phyloP scores from a whole-genome alignment of 73 alveolate genomes.

The Paramecium caudatum region DNA sequence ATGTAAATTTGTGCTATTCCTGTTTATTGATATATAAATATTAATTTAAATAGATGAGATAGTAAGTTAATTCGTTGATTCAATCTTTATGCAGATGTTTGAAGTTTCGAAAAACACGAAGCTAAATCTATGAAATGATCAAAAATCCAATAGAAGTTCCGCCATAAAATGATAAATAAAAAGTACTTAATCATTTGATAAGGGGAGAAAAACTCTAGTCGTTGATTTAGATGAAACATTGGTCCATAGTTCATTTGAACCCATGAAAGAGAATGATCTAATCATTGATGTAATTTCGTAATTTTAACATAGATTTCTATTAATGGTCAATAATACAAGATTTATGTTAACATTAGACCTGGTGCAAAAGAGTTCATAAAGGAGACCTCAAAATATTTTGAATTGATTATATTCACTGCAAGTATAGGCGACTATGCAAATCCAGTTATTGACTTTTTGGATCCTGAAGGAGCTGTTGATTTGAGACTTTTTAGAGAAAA shows the following conservation, averaged over 20 bases:
- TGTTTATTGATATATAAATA: too few species aligned
- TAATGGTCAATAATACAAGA: constrained; percentile 47
- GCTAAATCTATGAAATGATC: constrained; percentile 1
- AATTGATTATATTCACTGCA: constrained; percentile 75
- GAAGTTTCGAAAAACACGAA: neutral
- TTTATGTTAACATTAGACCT: constrained; percentile 75
- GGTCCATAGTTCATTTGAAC: constrained; percentile 81
- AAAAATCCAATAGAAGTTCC: constrained; percentile 23
- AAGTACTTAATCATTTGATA: constrained; percentile 42
- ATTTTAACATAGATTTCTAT: neutral
- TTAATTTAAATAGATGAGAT: neutral
- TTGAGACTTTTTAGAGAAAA: constrained; percentile 91
- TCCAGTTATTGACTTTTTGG: constrained; percentile 88
- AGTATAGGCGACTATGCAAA: constrained; percentile 87
- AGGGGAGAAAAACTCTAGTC: constrained; percentile 81
- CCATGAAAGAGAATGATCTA: constrained; percentile 63
- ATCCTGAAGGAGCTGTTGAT: constrained; percentile 76
- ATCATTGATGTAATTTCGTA: constrained; percentile 54
- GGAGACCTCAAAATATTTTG: constrained; percentile 70
- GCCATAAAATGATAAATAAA: constrained; percentile 3
- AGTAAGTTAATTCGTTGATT: neutral
- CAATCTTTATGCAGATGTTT: constrained; percentile 17
- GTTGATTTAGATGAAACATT: constrained; percentile 83
- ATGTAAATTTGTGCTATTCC: too few species aligned
- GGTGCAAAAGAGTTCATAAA: constrained; percentile 70